Evolutionary conservation across 2,329 filamentous ascomycete species (phyloP), one percentile per base, ranked within the genome.

Genomic region (Tolypocladium album): DNA sequence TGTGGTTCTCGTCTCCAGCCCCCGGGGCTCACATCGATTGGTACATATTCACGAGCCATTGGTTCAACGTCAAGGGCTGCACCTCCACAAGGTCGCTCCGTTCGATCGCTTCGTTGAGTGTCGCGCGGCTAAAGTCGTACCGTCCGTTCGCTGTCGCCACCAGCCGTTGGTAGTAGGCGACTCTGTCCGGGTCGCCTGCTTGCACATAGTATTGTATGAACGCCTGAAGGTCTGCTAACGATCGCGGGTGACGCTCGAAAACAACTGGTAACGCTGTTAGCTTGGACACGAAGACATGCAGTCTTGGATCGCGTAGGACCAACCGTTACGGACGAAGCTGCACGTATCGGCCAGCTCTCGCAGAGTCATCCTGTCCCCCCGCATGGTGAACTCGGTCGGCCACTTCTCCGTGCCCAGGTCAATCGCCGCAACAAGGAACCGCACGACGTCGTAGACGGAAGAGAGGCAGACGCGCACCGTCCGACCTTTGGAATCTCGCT

Each of bases 371-470:
- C 84, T 77, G 58, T 89, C 86, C n/a, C 88, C 87, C 56, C 79
- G 79, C 80, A 92, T 85, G 45, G 80, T 81, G 69, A 88, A 85
- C 68, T 91, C 88, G 7, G 73, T 71, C 3, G 87, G 87, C 89
- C 89, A 92, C 22, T 71, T 78, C 8, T 76, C 74, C 9, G 78
- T 76, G 0, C 79, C 81, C 47, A 90, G 72, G 55, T 89, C 86
- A 38, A 90, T 71, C 17, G 89, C 83, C n/a, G 85, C 83, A 13
- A 86, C 85, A 11, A 92, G 77, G 65, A 88, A 90, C n/a, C 80
- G 79, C 31, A 82, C 88, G 6, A 90, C 82, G 66, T 92, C 89
- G 63, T 83, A 78, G 20, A 86, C 82, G 5, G 87, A 87, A 2
- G 87, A 91, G 76, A 92, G 75, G 64, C 83, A 87, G 7, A 92